Evolutionary conservation across 2,329 filamentous ascomycete genomes (phyloP), one percentile per base, ranked within the genome.

Genomic region (Hypoxylon sp.): DNA sequence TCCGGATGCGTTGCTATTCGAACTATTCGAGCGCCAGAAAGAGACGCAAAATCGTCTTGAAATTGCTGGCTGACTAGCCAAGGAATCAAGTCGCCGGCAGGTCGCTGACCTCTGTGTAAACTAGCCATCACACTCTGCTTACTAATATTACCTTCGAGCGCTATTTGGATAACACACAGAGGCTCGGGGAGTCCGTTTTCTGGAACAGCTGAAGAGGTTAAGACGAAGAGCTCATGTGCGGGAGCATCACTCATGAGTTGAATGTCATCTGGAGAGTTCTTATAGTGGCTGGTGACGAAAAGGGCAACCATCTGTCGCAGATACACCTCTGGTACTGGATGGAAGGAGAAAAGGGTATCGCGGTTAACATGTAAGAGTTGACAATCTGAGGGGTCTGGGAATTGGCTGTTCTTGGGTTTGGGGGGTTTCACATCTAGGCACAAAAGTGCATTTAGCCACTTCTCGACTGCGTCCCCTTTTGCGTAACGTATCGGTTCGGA

Each of bases 21-120:
- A 14, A 99, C 95, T 50, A 99, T 84, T 67, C 96, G 89, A 34
- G 95, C 96, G 61, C 96, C 97, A 13, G 95, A 98, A 0, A 99
- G 86, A 43, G 92, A 91, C 11, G 95, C 96, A 78, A 99, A 99
- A 72, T 98, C 94, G 75, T 99, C 96, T 77, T 98, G 96, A 83
- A 97, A 99, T 78, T 99, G 96, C 78, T 98, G 94, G 78, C 93
- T 97, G 69, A 99, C 93, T 32, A 98, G 87, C 96, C 96, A 99
- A 0, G 96, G 96, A 63, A 99, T 99, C 59, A 99, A 83, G 79
- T 99, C 96, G 75, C 96, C 96, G 41, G 93, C 90, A 1, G 95
- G 93, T 73, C 96, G 87, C 77, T 96, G 92, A 38, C 96, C 97
- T 77, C 96, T 89, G 75, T 92, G 95, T 70, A 99, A 82, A 78